phyloP scores from a whole-genome alignment of 805 yeast species.

The Schwanniomyces occidentalis region DNA sequence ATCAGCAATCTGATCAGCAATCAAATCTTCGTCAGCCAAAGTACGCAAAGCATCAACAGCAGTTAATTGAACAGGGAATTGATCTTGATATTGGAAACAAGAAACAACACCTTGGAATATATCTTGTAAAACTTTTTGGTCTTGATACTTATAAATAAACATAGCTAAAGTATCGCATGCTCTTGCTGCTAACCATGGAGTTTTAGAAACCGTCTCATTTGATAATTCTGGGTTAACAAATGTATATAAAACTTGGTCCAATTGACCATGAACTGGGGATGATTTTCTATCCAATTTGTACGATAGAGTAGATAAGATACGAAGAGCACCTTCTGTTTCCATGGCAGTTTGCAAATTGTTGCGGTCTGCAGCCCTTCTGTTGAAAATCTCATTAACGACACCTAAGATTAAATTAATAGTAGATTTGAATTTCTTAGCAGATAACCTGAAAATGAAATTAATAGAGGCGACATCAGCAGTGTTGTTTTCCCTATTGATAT shows the following conservation, averaged over 20 bases:
- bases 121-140: conserved; percentile 36
- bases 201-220: conserved; percentile 22
- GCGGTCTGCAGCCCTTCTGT: conserved; percentile 29
- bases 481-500: conserved; percentile 47
- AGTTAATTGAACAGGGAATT: conserved; percentile 51
- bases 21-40: conserved; percentile 46
- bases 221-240: conserved; percentile 43
- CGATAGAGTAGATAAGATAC: conserved; percentile 41
- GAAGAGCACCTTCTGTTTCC: conserved; percentile 43
- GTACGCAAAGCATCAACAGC: conserved; percentile 54
- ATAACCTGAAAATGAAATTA: conserved; percentile 43
- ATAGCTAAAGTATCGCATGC: conserved; percentile 48
- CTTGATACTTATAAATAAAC: conserved; percentile 35
- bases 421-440: conserved; percentile 41
- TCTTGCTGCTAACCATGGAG: conserved; percentile 46
- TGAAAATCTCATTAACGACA: conserved; percentile 36
- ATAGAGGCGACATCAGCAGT: conserved; percentile 53
- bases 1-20: conserved; percentile 40
- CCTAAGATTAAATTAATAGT: conserved; percentile 28
- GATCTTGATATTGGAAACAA: conserved; percentile 42
- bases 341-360: conserved; percentile 28
- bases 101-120: conserved; percentile 41
- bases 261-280: conserved; percentile 40
- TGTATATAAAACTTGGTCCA: conserved; percentile 38
- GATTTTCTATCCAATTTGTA: conserved; percentile 34